A percentile compares a stretch with the other conserved stretches of the same genome.
Conservation (phyloP, 805 yeast species). For the Yarrowia deformans region DNA sequence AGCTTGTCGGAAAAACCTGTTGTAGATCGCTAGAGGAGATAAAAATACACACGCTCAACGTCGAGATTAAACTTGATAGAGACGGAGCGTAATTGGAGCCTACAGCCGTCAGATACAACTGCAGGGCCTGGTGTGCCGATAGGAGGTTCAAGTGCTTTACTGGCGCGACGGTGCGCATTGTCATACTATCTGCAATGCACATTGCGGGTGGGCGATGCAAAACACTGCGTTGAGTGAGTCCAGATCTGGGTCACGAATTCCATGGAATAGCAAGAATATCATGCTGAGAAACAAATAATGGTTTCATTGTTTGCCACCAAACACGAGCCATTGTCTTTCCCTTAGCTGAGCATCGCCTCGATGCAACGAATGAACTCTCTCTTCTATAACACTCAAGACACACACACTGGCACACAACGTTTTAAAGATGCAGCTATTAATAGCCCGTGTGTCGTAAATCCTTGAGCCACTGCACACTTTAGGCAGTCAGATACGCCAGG, state of each 20-base stretch:
- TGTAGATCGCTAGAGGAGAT: neutral
- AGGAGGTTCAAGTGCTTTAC: neutral
- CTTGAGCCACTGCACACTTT: slow-evolving; percentile 34
- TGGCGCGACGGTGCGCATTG: slow-evolving; percentile 5
- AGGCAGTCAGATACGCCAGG: slow-evolving; percentile 33
- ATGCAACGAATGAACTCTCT: slow-evolving; percentile 3
- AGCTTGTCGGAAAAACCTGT: slow-evolving; percentile 2
- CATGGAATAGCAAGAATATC: neutral
- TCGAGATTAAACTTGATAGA: neutral
- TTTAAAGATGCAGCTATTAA: slow-evolving; percentile 16
- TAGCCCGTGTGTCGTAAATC: slow-evolving; percentile 32
- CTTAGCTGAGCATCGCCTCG: neutral
- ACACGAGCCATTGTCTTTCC: slow-evolving; percentile 12
- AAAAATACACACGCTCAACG: neutral
- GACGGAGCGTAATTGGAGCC: neutral
- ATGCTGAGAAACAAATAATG: too few relatives aligned
- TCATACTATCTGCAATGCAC: slow-evolving; percentile 11
- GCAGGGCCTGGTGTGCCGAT: slow-evolving; percentile 22
- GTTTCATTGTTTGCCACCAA: slow-evolving; percentile 1
- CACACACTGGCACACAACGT: neutral
- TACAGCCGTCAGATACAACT: neutral
- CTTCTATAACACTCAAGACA: neutral
- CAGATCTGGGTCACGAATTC: neutral
- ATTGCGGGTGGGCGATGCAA: slow-evolving; percentile 10
- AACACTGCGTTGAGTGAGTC: neutral